These are phyloP conservation scores for Wickerhamomyces silvicola DNA, from an alignment of 805 yeast species.

Conservation along the genomic window DNA sequence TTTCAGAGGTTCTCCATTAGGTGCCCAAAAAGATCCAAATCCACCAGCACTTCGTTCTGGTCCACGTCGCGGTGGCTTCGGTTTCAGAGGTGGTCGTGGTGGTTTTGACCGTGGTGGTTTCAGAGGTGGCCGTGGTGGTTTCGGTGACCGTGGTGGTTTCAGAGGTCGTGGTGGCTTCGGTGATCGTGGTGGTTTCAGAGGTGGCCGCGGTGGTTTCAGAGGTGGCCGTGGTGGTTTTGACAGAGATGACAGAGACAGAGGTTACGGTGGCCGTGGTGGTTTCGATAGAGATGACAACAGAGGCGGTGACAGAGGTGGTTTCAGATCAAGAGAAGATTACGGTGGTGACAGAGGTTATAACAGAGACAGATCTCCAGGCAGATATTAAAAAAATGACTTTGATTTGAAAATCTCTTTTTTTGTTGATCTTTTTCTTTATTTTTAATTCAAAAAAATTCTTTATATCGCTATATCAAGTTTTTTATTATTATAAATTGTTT, in stretches of 20 bases:
- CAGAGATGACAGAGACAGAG: constrained; percentile 11
- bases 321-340: constrained; percentile 29
- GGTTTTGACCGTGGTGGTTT: constrained; percentile 31
- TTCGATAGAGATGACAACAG: too few species aligned
- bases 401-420: not conserved
- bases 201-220: too few species aligned
- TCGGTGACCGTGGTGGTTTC: constrained; percentile 37
- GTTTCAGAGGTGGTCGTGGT: constrained; percentile 32
- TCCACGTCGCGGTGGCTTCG: constrained; percentile 33
- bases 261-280: constrained; percentile 24
- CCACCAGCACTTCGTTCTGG: constrained; percentile 45
- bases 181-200: constrained; percentile 24
- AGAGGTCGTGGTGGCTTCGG: constrained; percentile 36
- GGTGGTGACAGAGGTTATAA: constrained; percentile 35
- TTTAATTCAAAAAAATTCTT: too few species aligned
- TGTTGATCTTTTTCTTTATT: not conserved
- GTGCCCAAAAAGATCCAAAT: constrained; percentile 71
- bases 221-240: constrained; percentile 33
- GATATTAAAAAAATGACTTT: constrained; percentile 37
- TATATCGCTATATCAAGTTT: not conserved
- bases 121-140: constrained; percentile 35
- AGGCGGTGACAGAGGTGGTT: constrained; percentile 34
- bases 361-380: constrained; percentile 73
- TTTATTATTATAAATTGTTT: not conserved
- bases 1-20: constrained; percentile 60